Evolutionary conservation across 1,284 basidiomycete genomes (phyloP).

Genomic region (Malassezia vespertilionis): DNA sequence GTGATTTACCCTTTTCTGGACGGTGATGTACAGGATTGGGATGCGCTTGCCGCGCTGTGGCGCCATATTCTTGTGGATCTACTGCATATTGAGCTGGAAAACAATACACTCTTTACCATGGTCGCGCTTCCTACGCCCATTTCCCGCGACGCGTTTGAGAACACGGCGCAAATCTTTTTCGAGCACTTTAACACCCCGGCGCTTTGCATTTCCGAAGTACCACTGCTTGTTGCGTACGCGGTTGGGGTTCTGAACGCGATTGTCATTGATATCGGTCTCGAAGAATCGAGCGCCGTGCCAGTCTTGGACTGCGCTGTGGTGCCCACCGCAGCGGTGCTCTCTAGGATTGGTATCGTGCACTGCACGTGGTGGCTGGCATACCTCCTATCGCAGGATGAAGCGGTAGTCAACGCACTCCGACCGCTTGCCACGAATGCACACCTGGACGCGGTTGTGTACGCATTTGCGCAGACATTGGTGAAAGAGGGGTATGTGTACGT

Average conservation of each 20-base stretch:
- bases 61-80: slow-evolving; percentile 69
- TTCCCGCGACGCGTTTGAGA: slow-evolving; percentile 63
- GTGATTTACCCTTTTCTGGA: slow-evolving; percentile 75
- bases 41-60: slow-evolving; percentile 85
- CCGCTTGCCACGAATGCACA: slow-evolving; percentile 15
- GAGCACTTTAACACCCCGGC: slow-evolving; percentile 88
- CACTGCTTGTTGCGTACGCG: slow-evolving; percentile 72
- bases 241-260: slow-evolving; percentile 67
- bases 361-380: slow-evolving; percentile 40
- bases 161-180: slow-evolving; percentile 75
- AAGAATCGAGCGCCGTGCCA: slow-evolving; percentile 65
- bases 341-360: slow-evolving; percentile 31
- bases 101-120: slow-evolving; percentile 76
- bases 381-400: slow-evolving; percentile 33
- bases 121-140: slow-evolving; percentile 63
- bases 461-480: slow-evolving; percentile 30
- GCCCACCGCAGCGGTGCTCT: slow-evolving; percentile 25
- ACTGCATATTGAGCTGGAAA: slow-evolving; percentile 65
- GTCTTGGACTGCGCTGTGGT: slow-evolving; percentile 62
- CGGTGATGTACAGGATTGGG: slow-evolving; percentile 67
- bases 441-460: slow-evolving; percentile 2
- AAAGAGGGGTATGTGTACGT: slow-evolving; percentile 26
- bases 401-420: slow-evolving; percentile 28
- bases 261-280: slow-evolving; percentile 71
- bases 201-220: slow-evolving; percentile 69